Base-by-base conservation (phyloP, 768 basidiomycete genomes). In the Podaxis sp. region DNA sequence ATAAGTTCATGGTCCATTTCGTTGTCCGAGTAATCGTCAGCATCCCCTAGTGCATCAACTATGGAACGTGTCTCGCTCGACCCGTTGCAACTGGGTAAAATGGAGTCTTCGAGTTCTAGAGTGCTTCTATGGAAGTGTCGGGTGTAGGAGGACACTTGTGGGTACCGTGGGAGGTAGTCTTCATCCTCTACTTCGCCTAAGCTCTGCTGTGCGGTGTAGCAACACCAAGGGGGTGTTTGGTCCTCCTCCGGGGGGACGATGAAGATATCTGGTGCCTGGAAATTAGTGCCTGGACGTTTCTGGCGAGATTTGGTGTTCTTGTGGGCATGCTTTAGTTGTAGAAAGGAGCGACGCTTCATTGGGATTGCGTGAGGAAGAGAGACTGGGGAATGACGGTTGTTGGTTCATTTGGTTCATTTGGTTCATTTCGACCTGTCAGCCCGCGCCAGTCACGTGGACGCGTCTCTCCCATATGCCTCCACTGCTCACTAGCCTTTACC, bases 191-290 rank as follows among this genome's bases (percentile, higher is more conserved):
- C 58, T 58, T 65, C 65, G 30, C 50, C 66, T 56, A 52, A 64
- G 61, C 67, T 68, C 52, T 68, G 64, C 17, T 77, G 76, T 24
- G 86, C 84, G 68, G 86, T 78, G 69, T 86, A 87, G 70, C 75
- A 85, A 66, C 84, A 84, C 79, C 81, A 86, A 22, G 83, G 75
- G 5, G 82, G 81, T n/a, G 71, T 58, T 20, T 80, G 69, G 63
- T 87, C 86, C 71, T 87, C 86, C 68, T 82, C 84, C 22, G 86
- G 86, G 15, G 86, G 85, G 40, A 81, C 71, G 28, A 87, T 78
- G 63, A 83, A 84, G 62, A 87, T 83, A 60, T 80, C 77, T 24
- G 84, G 85, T 74, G 83, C 73, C 53, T 70, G 65, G 56, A 70
- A 30, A 41, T 50, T 63, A 58, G 66, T 41, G 65, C 54, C 33